Conservation (phyloP, 495 filamentous ascomycete genomes). For the Stereocaulon alpinum region DNA sequence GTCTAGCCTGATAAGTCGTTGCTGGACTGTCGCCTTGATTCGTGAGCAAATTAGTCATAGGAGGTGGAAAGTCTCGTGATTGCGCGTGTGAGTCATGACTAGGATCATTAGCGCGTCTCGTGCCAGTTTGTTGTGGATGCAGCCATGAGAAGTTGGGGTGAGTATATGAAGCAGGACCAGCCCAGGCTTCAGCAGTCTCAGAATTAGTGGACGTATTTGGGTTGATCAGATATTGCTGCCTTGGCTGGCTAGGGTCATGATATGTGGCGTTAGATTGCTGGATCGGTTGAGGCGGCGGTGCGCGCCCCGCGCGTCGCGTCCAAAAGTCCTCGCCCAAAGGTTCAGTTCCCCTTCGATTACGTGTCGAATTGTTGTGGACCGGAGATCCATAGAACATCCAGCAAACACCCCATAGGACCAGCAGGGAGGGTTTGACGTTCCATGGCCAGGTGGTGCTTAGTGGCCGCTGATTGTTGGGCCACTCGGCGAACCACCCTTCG, state of each 20-base stretch:
- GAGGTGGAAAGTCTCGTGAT: conserved; percentile 11
- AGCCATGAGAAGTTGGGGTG: conserved; percentile 16
- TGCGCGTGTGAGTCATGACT: conserved; percentile 18
- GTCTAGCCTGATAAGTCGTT: conserved; percentile 3
- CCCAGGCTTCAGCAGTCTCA: conserved; percentile 10
- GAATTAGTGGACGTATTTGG: background rate
- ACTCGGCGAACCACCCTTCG: conserved; percentile 25
- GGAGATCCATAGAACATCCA: conserved; percentile 41
- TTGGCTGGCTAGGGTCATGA: background rate
- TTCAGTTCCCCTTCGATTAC: conserved; percentile 5
- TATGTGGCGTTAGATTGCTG: background rate
- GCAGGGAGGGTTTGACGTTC: conserved; percentile 39
- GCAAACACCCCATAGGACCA: conserved; percentile 46
- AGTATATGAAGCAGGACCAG: conserved; percentile 9
- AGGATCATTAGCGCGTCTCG: conserved; percentile 18
- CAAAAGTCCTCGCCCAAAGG: conserved; percentile 6
- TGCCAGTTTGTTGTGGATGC: conserved; percentile 11
- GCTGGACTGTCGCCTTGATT: background rate
- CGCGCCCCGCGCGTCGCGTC: conserved; percentile 1
- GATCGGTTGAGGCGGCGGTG: background rate
- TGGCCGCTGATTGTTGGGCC: conserved; percentile 31
- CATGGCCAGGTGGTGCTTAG: conserved; percentile 45
- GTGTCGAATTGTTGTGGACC: background rate
- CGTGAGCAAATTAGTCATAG: conserved; percentile 12
- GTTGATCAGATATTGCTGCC: background rate